Percentiles rank a stretch among this genome's conserved stretches.
Evolutionary conservation across 495 filamentous ascomycete genomes (phyloP).

Genomic region (Monascus purpureus): DNA sequence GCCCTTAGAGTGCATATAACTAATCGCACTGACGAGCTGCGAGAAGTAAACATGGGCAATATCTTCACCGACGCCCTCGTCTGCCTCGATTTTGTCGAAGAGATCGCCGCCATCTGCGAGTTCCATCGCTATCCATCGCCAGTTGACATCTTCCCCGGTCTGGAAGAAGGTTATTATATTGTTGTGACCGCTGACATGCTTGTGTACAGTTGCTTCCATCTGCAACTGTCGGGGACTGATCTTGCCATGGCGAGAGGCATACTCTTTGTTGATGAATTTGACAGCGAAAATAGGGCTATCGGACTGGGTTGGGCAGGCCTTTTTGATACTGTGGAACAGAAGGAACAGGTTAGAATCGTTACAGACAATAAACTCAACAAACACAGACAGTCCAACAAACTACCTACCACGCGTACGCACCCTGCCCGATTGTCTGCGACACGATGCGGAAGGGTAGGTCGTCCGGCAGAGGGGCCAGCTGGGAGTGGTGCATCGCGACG

Average conservation of each 20-base stretch:
- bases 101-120: constrained; percentile 90
- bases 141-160: constrained; percentile 72
- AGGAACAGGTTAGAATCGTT: constrained; percentile 5
- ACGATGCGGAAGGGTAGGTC: constrained; percentile 89
- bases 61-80: constrained; percentile 81
- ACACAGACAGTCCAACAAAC: not conserved
- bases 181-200: constrained; percentile 69
- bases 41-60: constrained; percentile 94
- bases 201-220: constrained; percentile 81
- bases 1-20: constrained; percentile 88
- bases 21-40: constrained; percentile 78
- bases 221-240: constrained; percentile 77
- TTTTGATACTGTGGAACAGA: constrained; percentile 60
- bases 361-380: not conserved
- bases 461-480: constrained; percentile 71
- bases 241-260: constrained; percentile 76
- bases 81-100: constrained; percentile 98
- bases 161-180: constrained; percentile 90
- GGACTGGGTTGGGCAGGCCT: constrained; percentile 60
- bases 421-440: constrained; percentile 89
- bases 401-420: constrained; percentile 90
- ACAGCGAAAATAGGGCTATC: constrained; percentile 77
- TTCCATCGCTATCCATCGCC: constrained; percentile 98
- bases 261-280: constrained; percentile 96
- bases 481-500: constrained; percentile 53